These are phyloP conservation scores for Lactifluus subvellereus DNA, from an alignment of 768 basidiomycete species.

Conservation along the genomic window DNA sequence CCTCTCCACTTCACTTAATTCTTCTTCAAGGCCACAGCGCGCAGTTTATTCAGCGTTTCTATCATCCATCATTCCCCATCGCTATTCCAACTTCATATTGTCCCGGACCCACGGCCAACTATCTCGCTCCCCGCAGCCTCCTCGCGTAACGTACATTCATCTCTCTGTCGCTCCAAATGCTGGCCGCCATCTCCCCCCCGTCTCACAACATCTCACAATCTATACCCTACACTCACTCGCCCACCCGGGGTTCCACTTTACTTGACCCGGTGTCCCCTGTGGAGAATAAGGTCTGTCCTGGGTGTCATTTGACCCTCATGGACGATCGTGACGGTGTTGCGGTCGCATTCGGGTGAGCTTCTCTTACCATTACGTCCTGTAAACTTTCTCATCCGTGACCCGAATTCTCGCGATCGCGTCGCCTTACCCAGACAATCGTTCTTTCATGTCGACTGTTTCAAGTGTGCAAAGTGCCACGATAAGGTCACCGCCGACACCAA, in stretches of 20 bases:
- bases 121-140: neutral
- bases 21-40: neutral
- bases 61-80: neutral
- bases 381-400: neutral
- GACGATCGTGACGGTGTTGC: constrained; percentile 81
- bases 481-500: constrained; percentile 96
- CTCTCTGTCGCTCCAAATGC: constrained; percentile 5
- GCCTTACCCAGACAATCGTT: constrained; percentile 70
- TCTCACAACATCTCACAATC: constrained; percentile 14
- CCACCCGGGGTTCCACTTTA: neutral
- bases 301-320: constrained; percentile 76
- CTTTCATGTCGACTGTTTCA: constrained; percentile 94
- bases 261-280: constrained; percentile 21
- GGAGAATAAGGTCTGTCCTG: constrained; percentile 70
- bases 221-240: constrained; percentile 14
- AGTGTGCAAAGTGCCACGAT: constrained; percentile 91
- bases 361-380: neutral
- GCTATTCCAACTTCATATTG: neutral
- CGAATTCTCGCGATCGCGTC: neutral
- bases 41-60: neutral
- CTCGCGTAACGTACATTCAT: neutral
- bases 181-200: constrained; percentile 15
- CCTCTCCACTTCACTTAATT: neutral
- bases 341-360: constrained; percentile 83
- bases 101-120: neutral